phyloP scores from a whole-genome alignment of 331 rosid species.

The Ulmus americana region DNA sequence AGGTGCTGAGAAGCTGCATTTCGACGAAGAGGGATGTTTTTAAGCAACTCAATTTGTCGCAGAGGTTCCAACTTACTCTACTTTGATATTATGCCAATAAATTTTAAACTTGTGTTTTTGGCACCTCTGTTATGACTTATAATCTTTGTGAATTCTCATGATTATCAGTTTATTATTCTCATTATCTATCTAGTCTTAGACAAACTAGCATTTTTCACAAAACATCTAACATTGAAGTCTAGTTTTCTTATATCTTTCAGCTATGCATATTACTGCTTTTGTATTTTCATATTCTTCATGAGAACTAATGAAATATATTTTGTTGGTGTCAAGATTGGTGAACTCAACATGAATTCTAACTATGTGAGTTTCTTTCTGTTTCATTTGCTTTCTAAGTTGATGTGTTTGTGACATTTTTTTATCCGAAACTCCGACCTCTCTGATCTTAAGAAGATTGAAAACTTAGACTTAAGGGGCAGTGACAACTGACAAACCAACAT shows the following conservation, averaged over 20 bases:
- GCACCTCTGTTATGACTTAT: conserved; percentile 23
- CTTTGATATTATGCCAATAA: conserved; percentile 28
- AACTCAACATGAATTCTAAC: no score
- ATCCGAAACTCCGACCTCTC: no score
- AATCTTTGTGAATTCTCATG: conserved; percentile 23
- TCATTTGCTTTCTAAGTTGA: background rate
- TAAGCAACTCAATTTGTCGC: conserved; percentile 21
- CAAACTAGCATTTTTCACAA: conserved; percentile 6
- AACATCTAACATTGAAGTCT: conserved; percentile 20
- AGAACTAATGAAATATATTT: background rate
- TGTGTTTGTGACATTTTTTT: background rate
- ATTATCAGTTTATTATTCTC: conserved; percentile 17
- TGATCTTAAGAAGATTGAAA: no score
- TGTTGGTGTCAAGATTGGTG: conserved; percentile 11
- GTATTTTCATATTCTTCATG: conserved; percentile 15
- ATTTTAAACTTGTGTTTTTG: conserved; percentile 26
- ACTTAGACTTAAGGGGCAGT: background rate
- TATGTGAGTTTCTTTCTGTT: no score
- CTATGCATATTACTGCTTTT: conserved; percentile 13
- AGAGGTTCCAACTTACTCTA: conserved; percentile 28
- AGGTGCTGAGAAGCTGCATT: conserved; percentile 36
- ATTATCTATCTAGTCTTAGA: conserved; percentile 17
- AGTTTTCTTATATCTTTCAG: conserved; percentile 14
- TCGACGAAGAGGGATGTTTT: conserved; percentile 19
- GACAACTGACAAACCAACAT: background rate